Conservation (phyloP, 306 rosid genomes). For the Prosopis cineraria region DNA sequence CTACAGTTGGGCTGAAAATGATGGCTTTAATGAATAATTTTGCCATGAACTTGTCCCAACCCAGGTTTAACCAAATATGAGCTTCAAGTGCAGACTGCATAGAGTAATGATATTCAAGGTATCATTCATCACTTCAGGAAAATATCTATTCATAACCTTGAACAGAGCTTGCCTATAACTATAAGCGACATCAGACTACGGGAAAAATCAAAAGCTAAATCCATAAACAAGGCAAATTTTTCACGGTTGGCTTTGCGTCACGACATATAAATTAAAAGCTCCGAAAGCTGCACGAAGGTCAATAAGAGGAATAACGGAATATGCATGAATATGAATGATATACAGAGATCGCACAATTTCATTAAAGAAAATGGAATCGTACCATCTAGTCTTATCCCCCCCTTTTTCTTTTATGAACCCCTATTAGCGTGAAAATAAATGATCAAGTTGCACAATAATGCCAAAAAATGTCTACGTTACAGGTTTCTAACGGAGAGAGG, state of each 20-base stretch:
- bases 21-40: background rate
- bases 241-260: background rate
- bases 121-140: background rate
- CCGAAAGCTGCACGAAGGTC: background rate
- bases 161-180: conserved; percentile 5
- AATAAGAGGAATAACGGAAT: background rate
- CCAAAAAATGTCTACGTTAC: conserved; percentile 38
- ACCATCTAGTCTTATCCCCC: background rate
- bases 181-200: conserved; percentile 20
- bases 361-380: background rate
- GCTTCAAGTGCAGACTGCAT: background rate
- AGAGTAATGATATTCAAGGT: background rate
- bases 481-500: conserved; percentile 4
- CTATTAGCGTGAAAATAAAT: conserved; percentile 18
- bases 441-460: conserved; percentile 34
- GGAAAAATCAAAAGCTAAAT: conserved; percentile 2
- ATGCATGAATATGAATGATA: conserved; percentile 31
- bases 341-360: conserved; percentile 30
- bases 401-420: background rate
- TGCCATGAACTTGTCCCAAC: conserved; percentile 5
- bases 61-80: background rate
- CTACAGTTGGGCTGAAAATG: background rate
- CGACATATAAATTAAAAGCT: background rate
- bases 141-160: background rate
- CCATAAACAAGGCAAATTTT: background rate